phyloP scores from a whole-genome alignment of 2,329 filamentous ascomycete genomes.

The Diaporthe citri region DNA sequence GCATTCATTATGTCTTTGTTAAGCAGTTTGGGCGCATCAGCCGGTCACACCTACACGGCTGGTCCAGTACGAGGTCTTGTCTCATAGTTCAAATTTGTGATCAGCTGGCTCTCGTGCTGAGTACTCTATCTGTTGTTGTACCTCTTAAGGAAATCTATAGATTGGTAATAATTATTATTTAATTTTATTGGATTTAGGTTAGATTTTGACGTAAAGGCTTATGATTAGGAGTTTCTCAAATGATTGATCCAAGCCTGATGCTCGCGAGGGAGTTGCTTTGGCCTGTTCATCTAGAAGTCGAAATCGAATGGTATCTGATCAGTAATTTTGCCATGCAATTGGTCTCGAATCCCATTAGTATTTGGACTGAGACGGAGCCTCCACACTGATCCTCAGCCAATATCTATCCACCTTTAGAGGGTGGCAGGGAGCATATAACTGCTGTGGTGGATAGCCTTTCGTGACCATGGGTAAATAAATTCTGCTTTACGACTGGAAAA shows the following conservation, averaged over 20 bases:
- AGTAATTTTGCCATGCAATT: neutral
- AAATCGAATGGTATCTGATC: neutral
- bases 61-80: neutral
- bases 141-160: neutral
- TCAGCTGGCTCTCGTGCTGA: neutral
- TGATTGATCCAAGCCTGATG: neutral
- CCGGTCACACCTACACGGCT: neutral
- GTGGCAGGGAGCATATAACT: neutral
- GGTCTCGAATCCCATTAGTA: too few relatives aligned
- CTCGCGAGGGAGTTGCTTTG: neutral
- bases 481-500: too few relatives aligned
- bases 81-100: neutral
- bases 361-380: too few relatives aligned
- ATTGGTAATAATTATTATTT: too few relatives aligned
- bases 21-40: neutral
- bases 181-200: too few relatives aligned
- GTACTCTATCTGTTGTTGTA: too few relatives aligned
- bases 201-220: accelerated
- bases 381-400: neutral
- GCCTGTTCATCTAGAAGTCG: neutral
- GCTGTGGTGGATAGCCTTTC: neutral
- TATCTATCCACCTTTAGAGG: neutral
- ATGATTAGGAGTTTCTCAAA: neutral
- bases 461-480: neutral
- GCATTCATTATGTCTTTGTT: neutral